These are phyloP conservation scores for Trametes meyenii DNA, from an alignment of 768 basidiomycete genomes.

Conservation along the genomic window DNA sequence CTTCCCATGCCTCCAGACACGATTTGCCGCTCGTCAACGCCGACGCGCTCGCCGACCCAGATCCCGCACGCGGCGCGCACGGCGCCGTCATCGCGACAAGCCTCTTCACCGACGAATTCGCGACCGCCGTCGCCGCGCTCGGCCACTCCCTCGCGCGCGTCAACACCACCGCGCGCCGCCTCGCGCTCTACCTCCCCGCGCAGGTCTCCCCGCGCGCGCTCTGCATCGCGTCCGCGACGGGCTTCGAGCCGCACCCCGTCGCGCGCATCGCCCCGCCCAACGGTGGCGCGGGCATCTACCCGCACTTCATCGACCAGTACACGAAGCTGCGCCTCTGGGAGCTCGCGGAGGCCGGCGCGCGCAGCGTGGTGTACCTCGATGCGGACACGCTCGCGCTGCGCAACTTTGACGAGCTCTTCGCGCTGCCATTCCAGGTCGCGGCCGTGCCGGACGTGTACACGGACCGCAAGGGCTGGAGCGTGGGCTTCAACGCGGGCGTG, in stretches of 20 bases:
- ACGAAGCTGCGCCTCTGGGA: conserved; percentile 48
- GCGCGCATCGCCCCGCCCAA: conserved; percentile 43
- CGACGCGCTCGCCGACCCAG: conserved; percentile 1
- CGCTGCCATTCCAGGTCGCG: conserved; percentile 43
- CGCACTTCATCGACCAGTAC: conserved; percentile 45
- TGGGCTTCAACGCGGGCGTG: conserved; percentile 46
- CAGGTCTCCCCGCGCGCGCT: conserved; percentile 42
- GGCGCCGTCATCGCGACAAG: conserved; percentile 34
- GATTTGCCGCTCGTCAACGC: conserved; percentile 10
- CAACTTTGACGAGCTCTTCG: conserved; percentile 50
- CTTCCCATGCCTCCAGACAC: conserved; percentile 8
- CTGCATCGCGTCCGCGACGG: conserved; percentile 42
- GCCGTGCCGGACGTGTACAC: conserved; percentile 45
- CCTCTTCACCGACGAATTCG: conserved; percentile 37
- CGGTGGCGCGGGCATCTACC: conserved; percentile 38
- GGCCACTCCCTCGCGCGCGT: conserved; percentile 36
- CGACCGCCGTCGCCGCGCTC: conserved; percentile 36
- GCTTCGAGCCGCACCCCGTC: conserved; percentile 43
- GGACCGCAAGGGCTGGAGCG: conserved; percentile 36
- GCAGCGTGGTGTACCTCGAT: conserved; percentile 43
- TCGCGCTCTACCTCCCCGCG: conserved; percentile 38
- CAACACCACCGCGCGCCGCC: conserved; percentile 36
- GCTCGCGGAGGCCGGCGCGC: conserved; percentile 37
- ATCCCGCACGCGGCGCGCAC: neutral
- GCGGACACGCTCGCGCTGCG: conserved; percentile 46